phyloP scores from a whole-genome alignment of 192 early-diverging fungal genomes.

The Rhizophlyctis rosea region DNA sequence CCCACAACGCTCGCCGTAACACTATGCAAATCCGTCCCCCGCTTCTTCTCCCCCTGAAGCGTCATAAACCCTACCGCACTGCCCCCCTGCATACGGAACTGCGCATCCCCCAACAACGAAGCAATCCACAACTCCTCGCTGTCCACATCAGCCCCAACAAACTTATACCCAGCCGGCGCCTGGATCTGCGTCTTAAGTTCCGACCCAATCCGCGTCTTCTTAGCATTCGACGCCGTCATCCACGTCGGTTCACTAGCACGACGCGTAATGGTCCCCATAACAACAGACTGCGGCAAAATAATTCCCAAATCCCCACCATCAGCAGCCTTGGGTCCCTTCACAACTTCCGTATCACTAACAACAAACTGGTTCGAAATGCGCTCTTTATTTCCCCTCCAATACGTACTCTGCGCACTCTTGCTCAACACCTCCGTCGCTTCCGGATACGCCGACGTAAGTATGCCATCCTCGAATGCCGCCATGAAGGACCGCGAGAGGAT shows the following conservation, averaged over 20 bases:
- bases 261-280: constrained; percentile 96
- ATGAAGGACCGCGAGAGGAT: constrained; percentile 85
- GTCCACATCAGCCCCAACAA: constrained; percentile 97
- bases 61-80: constrained; percentile 98
- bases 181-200: constrained; percentile 88
- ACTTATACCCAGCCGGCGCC: constrained; percentile 76
- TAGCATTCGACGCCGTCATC: constrained; percentile 94
- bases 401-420: constrained; percentile 75
- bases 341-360: constrained; percentile 55
- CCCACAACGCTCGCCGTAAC: constrained; percentile 84
- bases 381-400: constrained; percentile 86
- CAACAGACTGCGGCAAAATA: constrained; percentile 85
- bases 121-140: constrained; percentile 97
- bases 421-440: constrained; percentile 75
- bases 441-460: constrained; percentile 67
- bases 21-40: constrained; percentile 90
- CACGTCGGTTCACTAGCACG: constrained; percentile 90
- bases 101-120: constrained; percentile 87
- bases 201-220: constrained; percentile 83
- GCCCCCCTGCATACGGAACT: constrained; percentile 88
- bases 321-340: background rate
- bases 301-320: constrained; percentile 50
- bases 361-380: constrained; percentile 84
- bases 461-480: constrained; percentile 72
- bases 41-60: constrained; percentile 86